Conservation (phyloP, 1,284 basidiomycete species). For the Cryptococcus floricola region DNA sequence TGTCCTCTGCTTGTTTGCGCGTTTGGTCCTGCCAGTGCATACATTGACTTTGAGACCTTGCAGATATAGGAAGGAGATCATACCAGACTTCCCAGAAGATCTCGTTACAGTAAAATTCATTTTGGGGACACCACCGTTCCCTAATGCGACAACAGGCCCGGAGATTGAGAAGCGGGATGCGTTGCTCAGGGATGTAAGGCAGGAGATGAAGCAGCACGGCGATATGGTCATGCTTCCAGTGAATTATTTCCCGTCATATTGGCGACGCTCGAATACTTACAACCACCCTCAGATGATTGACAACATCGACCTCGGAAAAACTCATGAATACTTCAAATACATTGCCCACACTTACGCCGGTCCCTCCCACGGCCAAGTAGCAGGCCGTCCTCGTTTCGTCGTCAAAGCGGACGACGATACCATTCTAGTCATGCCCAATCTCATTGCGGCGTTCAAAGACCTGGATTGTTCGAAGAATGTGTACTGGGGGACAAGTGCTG, state of each 20-base stretch:
- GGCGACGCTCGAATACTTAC: not conserved
- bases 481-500: slow-evolving; percentile 51
- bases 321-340: slow-evolving; percentile 50
- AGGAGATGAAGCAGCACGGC: slow-evolving; percentile 40
- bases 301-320: slow-evolving; percentile 50
- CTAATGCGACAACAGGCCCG: slow-evolving; percentile 23
- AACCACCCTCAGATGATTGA: slow-evolving; percentile 37
- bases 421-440: slow-evolving; percentile 49
- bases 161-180: slow-evolving; percentile 17
- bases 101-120: slow-evolving; percentile 49
- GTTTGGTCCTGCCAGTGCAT: not conserved
- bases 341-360: slow-evolving; percentile 43
- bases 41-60: not conserved
- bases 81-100: slow-evolving; percentile 44
- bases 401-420: slow-evolving; percentile 51
- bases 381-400: slow-evolving; percentile 48
- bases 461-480: slow-evolving; percentile 48
- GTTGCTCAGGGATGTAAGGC: slow-evolving; percentile 17
- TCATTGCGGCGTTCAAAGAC: slow-evolving; percentile 44
- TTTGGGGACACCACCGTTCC: slow-evolving; percentile 39
- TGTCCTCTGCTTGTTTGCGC: slow-evolving; percentile 14
- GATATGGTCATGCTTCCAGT: slow-evolving; percentile 49
- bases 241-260: slow-evolving; percentile 8
- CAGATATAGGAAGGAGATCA: slow-evolving; percentile 39
- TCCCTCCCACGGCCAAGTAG: slow-evolving; percentile 28